Base-by-base conservation (phyloP, 2,329 filamentous ascomycete genomes). In the Canariomyces notabilis region DNA sequence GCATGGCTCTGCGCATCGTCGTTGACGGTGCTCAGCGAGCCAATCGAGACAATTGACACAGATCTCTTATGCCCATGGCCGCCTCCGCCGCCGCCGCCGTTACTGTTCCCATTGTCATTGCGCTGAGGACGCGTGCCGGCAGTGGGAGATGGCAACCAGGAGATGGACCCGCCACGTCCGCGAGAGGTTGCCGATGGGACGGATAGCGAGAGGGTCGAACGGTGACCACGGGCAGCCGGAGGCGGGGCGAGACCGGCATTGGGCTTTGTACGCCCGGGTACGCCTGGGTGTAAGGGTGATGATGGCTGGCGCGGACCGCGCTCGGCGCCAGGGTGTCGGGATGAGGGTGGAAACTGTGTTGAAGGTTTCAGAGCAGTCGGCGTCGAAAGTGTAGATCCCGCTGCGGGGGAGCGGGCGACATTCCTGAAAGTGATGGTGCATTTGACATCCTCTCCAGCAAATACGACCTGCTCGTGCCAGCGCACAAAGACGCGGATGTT, bases 361-460 rank as follows among this genome's bases (percentile, higher is more conserved):
- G 51, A 33, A 41, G 55, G 50, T 37, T 46, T 49, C 38, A 26
- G 33, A 26, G 26, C 31, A 33, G 39, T 57, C 51, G 48, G 45
- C 1, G 49, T 49, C 8, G 50, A 55, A 46, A 57, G 50, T 46
- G 63, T 44, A 42, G 53, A 35, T 49, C 52, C 15, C 45, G 45
- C 45, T 37, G 44, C 53, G 15, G 51, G 44, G 65, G 54, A 32
- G 68, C 70, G 40, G 34, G 80, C 76, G 53, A 90, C 77, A 65
- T 98, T 98, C 69, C 86, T 91, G 71, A 98, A 98, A 41, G 88
- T 96, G 66, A 98, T 95, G 57, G 84, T 89, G 69, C 93, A 97
- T 70, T 90, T 87, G 62, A 97, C 80, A 62, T 95, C 86, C 74
- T 98, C 93, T 67, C 93, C 93, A 47, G 93, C 88, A 70, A 97